Base-by-base conservation (phyloP, 2,329 filamentous ascomycete species). In the Arthrobotrys musiformis region DNA sequence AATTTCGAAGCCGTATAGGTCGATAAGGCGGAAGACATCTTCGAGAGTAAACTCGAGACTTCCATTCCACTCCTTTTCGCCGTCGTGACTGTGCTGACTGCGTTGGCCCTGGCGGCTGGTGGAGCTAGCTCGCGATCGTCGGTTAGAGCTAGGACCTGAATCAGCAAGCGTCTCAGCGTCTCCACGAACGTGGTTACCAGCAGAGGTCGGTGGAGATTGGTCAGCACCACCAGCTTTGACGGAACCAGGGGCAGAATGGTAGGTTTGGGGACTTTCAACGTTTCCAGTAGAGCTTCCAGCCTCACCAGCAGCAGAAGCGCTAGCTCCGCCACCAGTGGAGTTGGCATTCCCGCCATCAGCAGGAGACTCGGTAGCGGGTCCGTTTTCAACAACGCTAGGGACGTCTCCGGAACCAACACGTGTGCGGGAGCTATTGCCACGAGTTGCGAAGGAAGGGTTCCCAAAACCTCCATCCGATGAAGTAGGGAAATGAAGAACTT, bases 11-110 rank as follows among this genome's bases (percentile, higher is more conserved):
- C 94, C 95, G 81, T 94, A 85, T 70, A 87, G 87, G 79, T 90
- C 85, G 1, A 98, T 87, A 46, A 99, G 85, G 15, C 87, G 86
- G 73, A 96, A 84, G 8, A 99, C 92, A 85, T 99, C 95, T 28
- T 97, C 93, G 76, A 97, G 89, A 0, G 92, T 91, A 67, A 99
- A 86, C 85, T 99, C 95, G 80, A 98, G 92, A 78, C 90, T 93
- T 0, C 95, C 95, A 0, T 40, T 44, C 74, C 74, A 78, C 2
- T 68, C 62, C 4, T 19, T 11, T 1, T 19, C 26, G 9, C 15
- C 33, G 11, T 33, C 30, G 17, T 70, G 67, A 22, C 61, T 52
- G 19, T 30, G 17, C 2, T 56, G 19, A 15, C 62, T 54, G 26
- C 24, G 19, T 19, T 54, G 19, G 19, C 54, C 37, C 13, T 37